Base-by-base conservation (phyloP, 345 rosid genomes). In the Populus simonii region DNA sequence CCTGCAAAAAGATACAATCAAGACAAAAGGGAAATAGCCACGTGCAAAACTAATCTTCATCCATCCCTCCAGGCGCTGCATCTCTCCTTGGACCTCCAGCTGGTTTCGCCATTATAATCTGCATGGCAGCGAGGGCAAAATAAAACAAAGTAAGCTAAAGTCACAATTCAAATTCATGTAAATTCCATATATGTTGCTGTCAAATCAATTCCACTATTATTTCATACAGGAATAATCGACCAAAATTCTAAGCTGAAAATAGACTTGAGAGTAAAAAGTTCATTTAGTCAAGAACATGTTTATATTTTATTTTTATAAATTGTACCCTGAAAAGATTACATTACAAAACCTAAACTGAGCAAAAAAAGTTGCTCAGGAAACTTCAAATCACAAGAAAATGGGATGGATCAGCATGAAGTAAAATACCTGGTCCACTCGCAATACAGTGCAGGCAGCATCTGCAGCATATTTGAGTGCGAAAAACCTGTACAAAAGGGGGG, bases 91-190 rank as follows among this genome's bases (percentile, higher is more conserved):
- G 98, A 61, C 97, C 99, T 81, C 92, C 98, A 0, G 98, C 99
- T 80, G 92, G 98, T 85, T 92, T 94, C 29, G 97, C 90, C 98
- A 96, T 96, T 78, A 90, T 91, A 78, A 96, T 94, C 99, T 96
- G 90, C 85, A 63, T 35, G 9, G 53, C 45, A n/a, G 72, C 13
- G 25, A n/a, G 15, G 72, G 29, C 43, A 23, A 85, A 69, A 79
- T 23, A 75, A 62, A 43, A 69, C 20, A 66, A 68, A 67, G 38
- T 43, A 11, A 33, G 53, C 13, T 18, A 23, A 31, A 29, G 53
- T 10, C n/a, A 2, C 23, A 31, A n/a, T 59, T 11, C 35, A 33
- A 53, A 39, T 35, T 41, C 25, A 16, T 0, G 74, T 49, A 10
- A 11, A 49, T 65, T 15, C 12, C 18, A 55, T 27, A 18, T 18